Conservation (phyloP, 1,139 yeast genomes). For the Debaryomycetaceae sp. region DNA sequence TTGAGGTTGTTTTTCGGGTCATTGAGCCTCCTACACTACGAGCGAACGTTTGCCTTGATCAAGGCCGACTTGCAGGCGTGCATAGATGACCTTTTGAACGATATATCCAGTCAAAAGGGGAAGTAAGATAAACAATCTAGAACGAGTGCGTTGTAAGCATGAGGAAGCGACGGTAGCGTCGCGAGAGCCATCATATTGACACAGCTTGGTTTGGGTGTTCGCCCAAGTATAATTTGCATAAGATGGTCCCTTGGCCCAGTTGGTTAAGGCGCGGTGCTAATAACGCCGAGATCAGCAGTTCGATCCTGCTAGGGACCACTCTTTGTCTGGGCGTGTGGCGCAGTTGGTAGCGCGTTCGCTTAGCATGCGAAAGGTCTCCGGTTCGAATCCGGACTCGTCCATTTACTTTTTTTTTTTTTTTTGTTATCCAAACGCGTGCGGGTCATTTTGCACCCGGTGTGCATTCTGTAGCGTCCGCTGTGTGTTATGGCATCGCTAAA, state of each 20-base stretch:
- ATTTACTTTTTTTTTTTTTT: constrained; percentile 22
- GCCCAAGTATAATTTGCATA: no score
- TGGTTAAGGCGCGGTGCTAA: constrained; percentile 92
- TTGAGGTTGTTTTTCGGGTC: constrained; percentile 68
- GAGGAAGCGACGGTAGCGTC: no score
- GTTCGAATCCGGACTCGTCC: constrained; percentile 92
- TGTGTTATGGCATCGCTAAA: constrained; percentile 11
- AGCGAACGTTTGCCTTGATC: constrained; percentile 59
- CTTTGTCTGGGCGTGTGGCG: constrained; percentile 73
- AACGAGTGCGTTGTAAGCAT: no score
- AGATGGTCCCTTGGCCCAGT: constrained; percentile 79
- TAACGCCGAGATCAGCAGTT: constrained; percentile 81
- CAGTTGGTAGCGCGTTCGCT: constrained; percentile 91
- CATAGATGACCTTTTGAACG: constrained; percentile 50
- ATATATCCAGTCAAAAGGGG: constrained; percentile 18
- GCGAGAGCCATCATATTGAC: no score
- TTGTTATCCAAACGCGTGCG: neutral
- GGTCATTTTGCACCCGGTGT: neutral
- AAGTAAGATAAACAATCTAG: neutral
- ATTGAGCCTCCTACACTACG: constrained; percentile 68
- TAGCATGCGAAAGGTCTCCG: constrained; percentile 89
- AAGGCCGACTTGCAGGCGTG: constrained; percentile 47
- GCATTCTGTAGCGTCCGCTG: neutral
- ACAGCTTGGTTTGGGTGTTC: no score
- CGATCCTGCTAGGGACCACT: constrained; percentile 86